phyloP scores from a whole-genome alignment of 768 basidiomycete species.

The Mycena floridula region DNA sequence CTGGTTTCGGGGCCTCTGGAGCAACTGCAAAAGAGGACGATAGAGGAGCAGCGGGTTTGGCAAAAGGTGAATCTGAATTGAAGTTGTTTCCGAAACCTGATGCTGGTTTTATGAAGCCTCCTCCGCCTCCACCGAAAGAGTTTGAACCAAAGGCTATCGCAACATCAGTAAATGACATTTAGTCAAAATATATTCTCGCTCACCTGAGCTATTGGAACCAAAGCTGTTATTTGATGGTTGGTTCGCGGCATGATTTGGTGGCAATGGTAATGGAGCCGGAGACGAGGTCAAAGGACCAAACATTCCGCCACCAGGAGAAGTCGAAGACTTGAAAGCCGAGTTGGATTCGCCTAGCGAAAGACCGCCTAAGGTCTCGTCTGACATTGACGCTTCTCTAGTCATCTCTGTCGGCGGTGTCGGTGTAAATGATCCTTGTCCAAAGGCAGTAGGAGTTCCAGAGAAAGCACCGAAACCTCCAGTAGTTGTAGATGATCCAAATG shows the following conservation, averaged over 20 bases:
- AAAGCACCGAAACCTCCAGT: conserved; percentile 19
- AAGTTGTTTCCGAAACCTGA: conserved; percentile 25
- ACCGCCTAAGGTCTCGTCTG: conserved; percentile 30
- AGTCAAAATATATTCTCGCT: too few relatives aligned
- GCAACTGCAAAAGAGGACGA: conserved; percentile 5
- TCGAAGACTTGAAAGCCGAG: conserved; percentile 20
- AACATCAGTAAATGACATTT: too few relatives aligned
- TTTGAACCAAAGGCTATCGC: background rate
- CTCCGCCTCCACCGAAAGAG: conserved; percentile 3
- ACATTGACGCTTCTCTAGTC: conserved; percentile 43
- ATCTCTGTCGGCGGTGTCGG: conserved; percentile 21
- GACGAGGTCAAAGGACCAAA: too few relatives aligned
- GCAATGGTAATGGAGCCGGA: conserved; percentile 13
- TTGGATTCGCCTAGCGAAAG: conserved; percentile 24
- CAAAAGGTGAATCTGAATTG: conserved; percentile 5
- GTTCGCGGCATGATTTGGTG: conserved; percentile 17
- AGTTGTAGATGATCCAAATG: conserved; percentile 7
- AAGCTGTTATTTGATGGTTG: conserved; percentile 7
- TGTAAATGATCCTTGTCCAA: conserved; percentile 16
- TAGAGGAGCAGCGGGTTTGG: conserved; percentile 9
- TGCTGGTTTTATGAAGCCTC: conserved; percentile 23
- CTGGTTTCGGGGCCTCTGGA: conserved; percentile 5
- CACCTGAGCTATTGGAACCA: too few relatives aligned
- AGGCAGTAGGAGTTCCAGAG: conserved; percentile 10
- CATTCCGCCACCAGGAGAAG: conserved; percentile 17